Evolutionary conservation across 148 eudicot species (phyloP), one percentile per base, ranked within the genome.

Genomic region (Rhododendron ferrugineum): DNA sequence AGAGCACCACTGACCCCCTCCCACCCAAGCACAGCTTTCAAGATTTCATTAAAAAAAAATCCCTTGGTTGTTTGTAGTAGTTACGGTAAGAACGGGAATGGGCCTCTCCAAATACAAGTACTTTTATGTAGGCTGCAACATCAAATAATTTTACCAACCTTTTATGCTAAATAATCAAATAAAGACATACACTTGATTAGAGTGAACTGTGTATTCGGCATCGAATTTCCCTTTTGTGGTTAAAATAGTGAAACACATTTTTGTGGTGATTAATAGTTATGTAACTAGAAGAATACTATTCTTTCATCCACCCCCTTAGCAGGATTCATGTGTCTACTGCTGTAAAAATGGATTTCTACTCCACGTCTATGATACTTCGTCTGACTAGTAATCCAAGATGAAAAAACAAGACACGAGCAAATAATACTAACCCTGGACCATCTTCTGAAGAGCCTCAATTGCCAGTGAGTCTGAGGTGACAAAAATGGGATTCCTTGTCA

Each of bases 401-500:
- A 83, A 23, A 60, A 30, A 68, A 3, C 73, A 84, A 79, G 14
- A 62, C 81, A 5, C 37, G 6, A 14, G 20, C 34, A 70, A 49
- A 18, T 47, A 62, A 86, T 79, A 36, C 54, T 44, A 72, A 93
- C 99, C 99, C 88, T 94, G 96, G 44, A 97, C 97, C 99, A 97
- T 97, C 92, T 95, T 97, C 83, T 95, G 98, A 85, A 97, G 94
- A 80, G 98, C 98, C 58, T 97, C 99, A 64, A 95, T 92, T 28
- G 98, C 99, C 86, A 92, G 84, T n/a, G 99, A 89, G 86, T 97
- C 99, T 0, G 99, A 91, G 84, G 90, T 91, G 83, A 97, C 99
- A 83, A 97, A 95, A 81, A 90, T 91, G 50, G 99, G 99, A 86
- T 95, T 97, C 90, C 99, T 95, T 3, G 99, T 95, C 99, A 97